Conservation (phyloP, 345 rosid genomes). For the Salix arbutifolia region DNA sequence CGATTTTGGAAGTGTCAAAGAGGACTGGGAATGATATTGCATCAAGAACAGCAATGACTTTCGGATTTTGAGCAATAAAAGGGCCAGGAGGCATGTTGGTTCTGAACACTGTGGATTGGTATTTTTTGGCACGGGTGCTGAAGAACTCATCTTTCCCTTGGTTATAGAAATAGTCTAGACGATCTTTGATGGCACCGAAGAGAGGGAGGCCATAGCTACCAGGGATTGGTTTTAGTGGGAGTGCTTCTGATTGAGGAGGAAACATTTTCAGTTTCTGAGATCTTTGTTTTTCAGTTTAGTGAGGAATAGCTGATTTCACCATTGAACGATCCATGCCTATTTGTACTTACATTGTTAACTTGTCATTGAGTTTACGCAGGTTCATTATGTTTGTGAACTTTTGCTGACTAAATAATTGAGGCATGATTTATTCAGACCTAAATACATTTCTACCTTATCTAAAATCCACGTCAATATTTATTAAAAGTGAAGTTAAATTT, state of each 20-base stretch:
- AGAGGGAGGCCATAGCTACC: constrained; percentile 36
- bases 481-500: no score
- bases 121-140: constrained; percentile 13
- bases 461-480: neutral
- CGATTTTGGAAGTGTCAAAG: constrained; percentile 41
- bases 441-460: neutral
- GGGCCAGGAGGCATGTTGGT: constrained; percentile 58
- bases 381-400: neutral
- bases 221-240: constrained; percentile 29
- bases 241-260: neutral
- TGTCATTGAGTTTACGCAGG: neutral
- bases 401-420: neutral
- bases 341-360: neutral
- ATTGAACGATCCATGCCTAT: neutral
- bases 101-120: constrained; percentile 34
- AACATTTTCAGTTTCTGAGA: constrained; percentile 10
- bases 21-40: constrained; percentile 40
- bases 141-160: constrained; percentile 43
- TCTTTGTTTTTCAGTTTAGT: neutral
- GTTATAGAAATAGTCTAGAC: constrained; percentile 45
- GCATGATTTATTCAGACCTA: neutral
- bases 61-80: constrained; percentile 32
- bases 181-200: constrained; percentile 39
- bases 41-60: constrained; percentile 34
- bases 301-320: neutral